phyloP scores from a whole-genome alignment of 257 asterid species.

The Nicotiana obtusifolia region DNA sequence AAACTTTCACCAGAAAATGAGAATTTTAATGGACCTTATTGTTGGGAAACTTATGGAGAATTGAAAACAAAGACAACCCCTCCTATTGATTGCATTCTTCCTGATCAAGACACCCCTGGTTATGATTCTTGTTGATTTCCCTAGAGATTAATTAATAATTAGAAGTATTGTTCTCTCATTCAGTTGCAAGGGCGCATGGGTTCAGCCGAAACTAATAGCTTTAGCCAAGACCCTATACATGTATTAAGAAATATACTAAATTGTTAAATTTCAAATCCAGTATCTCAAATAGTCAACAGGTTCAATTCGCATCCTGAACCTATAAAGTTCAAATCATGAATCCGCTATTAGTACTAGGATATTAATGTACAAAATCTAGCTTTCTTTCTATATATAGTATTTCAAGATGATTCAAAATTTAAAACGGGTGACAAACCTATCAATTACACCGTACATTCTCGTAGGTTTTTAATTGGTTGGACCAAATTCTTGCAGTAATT shows the following conservation, averaged over 20 bases:
- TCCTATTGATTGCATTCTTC: constrained; percentile 22
- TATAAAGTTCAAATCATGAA: too few relatives aligned
- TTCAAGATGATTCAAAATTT: not conserved
- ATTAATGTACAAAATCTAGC: not conserved
- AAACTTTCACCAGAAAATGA: constrained; percentile 9
- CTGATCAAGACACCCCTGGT: not conserved
- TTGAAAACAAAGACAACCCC: constrained; percentile 32
- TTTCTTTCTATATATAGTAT: not conserved
- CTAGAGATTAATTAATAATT: not conserved
- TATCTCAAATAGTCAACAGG: not conserved
- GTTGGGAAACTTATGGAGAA: constrained; percentile 41
- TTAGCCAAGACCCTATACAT: too few relatives aligned
- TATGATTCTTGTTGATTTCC: constrained; percentile 1
- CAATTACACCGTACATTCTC: not conserved
- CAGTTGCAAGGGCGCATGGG: not conserved
- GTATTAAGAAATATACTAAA: too few relatives aligned
- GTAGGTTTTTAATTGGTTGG: too few relatives aligned
- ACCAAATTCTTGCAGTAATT: too few relatives aligned
- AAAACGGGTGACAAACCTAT: not conserved
- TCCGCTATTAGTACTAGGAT: not conserved
- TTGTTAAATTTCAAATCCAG: too few relatives aligned
- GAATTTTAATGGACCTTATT: constrained; percentile 15
- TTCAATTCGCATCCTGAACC: too few relatives aligned
- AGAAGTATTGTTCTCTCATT: not conserved
- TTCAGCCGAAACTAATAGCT: too few relatives aligned